Base-by-base conservation (phyloP, 495 filamentous ascomycete species). In the Aspergillus avenaceus region DNA sequence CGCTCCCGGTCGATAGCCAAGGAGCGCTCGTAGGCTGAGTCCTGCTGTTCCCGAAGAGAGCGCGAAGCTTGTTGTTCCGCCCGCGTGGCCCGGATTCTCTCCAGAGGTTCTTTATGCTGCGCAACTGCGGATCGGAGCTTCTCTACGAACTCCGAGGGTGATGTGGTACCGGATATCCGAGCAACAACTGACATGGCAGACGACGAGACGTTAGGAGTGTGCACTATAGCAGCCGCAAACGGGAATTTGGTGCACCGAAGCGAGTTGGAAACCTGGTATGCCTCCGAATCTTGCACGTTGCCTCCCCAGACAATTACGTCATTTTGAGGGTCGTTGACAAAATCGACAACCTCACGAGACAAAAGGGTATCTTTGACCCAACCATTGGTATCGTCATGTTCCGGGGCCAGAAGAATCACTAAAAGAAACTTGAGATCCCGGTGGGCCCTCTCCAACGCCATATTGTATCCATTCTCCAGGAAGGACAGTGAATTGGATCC, bases 291-390 rank as follows among this genome's bases (percentile, higher is more conserved):
- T 53, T 87, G 83, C 1, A 97, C 85, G 51, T 86, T 95, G 16
- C 95, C 93, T 16, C 82, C 90, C 93, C 93, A 98, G 3, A 97
- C 62, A 3, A 97, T 72, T 32, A 97, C 79, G 53, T 87, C 85
- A 61, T 91, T 86, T 28, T 73, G 69, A 3, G 82, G 77, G 50
- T 89, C 77, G 46, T 80, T 85, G 61, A 97, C 58, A 50, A 87
- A 96, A 21, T 72, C 63, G 14, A 84, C 73, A 3, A 95, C 81
- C 40, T 92, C 85, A 14, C 80, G 81, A 9, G 85, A 78, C 7
- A 95, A 75, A 0, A 98, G 79, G 0, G 90, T 97, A 32, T 92
- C 82, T 9, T 79, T 79, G 43, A 93, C 83, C 72, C 91, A 98
- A n/a, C 80, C 73, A 19, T 78, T 77, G 3, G 88, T 97, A 57